Evolutionary conservation across 768 basidiomycete genomes (phyloP), one percentile per base, ranked within the genome.

Genomic region (Boletus edulis): DNA sequence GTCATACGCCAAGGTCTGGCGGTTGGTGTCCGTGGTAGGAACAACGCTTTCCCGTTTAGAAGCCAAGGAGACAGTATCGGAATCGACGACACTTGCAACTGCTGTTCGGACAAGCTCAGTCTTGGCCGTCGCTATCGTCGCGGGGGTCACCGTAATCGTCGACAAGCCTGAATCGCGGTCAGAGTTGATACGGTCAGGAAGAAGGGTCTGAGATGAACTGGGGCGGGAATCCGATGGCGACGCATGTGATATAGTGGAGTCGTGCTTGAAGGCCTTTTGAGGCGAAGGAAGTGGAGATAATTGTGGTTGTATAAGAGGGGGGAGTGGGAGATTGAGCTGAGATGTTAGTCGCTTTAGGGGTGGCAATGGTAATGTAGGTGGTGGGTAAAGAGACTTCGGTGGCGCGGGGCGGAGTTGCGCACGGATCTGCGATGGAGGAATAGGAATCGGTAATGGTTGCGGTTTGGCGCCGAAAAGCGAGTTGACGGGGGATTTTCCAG

Each of bases 81-180:
- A 59, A 43, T 75, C 72, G 38, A 83, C 66, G 17, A 83, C 75
- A 42, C 78, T 80, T n/a, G 83, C 82, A 11, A 79, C 74, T 13
- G 81, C 76, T 20, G 79, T 72, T 52, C 80, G 72, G 24, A 77
- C 81, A 12, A 84, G 69, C 20, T 75, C 79, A 49, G 72, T 73
- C 46, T 77, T 69, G 8, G 81, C 78, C 24, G 79, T 67, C 14
- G 80, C 72, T 47, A 81, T 74, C n/a, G 67, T 74, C 12, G 69
- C 72, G 5, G 68, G 51, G 4, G 72, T 74, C 9, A 83, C 76
- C 3, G 81, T 82, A 17, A 72, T 66, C 13, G 66, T 73, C 8
- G 76, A 76, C 50, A 80, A 34, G n/a, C 49, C 60, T 8, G 69
- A 71, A 50, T 72, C 67, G 14, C 69, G 69, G n/a, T 70, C 68